Conservation (phyloP, 2,329 filamentous ascomycete species). For the Cladophialophora immunda region DNA sequence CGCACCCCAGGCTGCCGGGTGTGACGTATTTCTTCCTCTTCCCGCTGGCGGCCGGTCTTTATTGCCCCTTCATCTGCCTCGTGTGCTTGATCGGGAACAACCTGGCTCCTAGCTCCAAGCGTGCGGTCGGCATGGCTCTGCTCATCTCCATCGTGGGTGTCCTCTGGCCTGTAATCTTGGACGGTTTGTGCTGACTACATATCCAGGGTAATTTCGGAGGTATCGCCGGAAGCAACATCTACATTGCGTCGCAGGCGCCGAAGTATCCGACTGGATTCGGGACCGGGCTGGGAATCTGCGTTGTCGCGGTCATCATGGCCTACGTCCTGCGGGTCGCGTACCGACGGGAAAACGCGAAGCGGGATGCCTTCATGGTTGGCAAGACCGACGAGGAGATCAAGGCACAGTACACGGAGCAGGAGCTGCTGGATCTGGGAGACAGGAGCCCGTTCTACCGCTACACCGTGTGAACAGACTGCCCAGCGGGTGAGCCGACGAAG, state of each 20-base stretch:
- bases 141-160: conserved; percentile 61
- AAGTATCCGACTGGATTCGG: conserved; percentile 50
- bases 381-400: conserved; percentile 40
- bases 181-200: too few relatives aligned
- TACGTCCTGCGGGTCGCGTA: conserved; percentile 44
- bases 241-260: conserved; percentile 47
- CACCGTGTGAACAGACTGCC: conserved; percentile 38
- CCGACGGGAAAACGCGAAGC: conserved; percentile 44
- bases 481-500: too few relatives aligned
- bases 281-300: conserved; percentile 46
- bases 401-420: conserved; percentile 38
- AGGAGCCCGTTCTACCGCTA: conserved; percentile 47
- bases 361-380: conserved; percentile 34
- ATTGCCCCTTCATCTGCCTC: conserved; percentile 64
- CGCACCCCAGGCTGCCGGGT: conserved; percentile 56
- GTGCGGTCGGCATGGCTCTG: conserved; percentile 71
- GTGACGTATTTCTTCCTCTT: conserved; percentile 44
- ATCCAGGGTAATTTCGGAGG: conserved; percentile 68
- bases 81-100: conserved; percentile 77
- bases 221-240: conserved; percentile 52
- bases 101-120: conserved; percentile 74
- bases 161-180: too few relatives aligned
- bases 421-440: conserved; percentile 46
- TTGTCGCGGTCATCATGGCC: conserved; percentile 44
- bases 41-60: conserved; percentile 69